Conservation (phyloP, 495 filamentous ascomycete genomes). For the Talaromyces ruber region DNA sequence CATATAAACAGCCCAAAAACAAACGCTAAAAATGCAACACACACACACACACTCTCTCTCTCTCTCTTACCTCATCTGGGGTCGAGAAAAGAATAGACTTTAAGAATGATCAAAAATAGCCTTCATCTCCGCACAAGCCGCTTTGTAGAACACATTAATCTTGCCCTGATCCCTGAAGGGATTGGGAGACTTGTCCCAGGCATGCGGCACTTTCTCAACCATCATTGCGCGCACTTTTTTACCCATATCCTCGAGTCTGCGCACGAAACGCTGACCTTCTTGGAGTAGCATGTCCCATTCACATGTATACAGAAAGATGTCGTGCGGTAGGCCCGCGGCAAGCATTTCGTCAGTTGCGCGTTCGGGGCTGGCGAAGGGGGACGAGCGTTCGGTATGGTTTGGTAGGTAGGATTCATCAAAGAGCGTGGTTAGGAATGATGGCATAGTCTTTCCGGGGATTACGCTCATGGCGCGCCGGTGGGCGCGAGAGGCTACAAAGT, state of each 20-base stretch:
- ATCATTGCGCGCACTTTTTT: slow-evolving; percentile 64
- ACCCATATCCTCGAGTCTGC: slow-evolving; percentile 50
- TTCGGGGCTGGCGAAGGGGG: slow-evolving; percentile 57
- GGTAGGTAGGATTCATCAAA: slow-evolving; percentile 80
- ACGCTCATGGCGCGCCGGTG: slow-evolving; percentile 59
- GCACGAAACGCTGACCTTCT: slow-evolving; percentile 64
- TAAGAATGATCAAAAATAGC: slow-evolving; percentile 29
- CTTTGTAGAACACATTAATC: slow-evolving; percentile 31
- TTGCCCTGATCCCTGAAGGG: slow-evolving; percentile 50
- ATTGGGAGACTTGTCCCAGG: slow-evolving; percentile 82
- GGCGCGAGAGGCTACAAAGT: slow-evolving; percentile 68
- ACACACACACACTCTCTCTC: no score
- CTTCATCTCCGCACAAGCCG: slow-evolving; percentile 38
- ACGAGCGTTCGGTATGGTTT: slow-evolving; percentile 35
- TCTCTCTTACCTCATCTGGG: neutral
- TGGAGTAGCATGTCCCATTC: slow-evolving; percentile 87
- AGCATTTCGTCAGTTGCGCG: slow-evolving; percentile 48
- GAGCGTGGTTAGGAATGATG: slow-evolving; percentile 66
- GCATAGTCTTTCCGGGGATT: slow-evolving; percentile 64
- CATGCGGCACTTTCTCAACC: slow-evolving; percentile 67
- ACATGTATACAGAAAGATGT: slow-evolving; percentile 69
- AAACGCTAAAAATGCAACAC: neutral
- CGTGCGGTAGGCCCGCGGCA: slow-evolving; percentile 42
- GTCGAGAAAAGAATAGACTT: neutral
- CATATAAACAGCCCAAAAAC: neutral